Percentiles rank a stretch among this genome's conserved stretches.
phyloP scores from a whole-genome alignment of 2,329 filamentous ascomycete genomes.

The Phaeosphaeriaceae sp. region DNA sequence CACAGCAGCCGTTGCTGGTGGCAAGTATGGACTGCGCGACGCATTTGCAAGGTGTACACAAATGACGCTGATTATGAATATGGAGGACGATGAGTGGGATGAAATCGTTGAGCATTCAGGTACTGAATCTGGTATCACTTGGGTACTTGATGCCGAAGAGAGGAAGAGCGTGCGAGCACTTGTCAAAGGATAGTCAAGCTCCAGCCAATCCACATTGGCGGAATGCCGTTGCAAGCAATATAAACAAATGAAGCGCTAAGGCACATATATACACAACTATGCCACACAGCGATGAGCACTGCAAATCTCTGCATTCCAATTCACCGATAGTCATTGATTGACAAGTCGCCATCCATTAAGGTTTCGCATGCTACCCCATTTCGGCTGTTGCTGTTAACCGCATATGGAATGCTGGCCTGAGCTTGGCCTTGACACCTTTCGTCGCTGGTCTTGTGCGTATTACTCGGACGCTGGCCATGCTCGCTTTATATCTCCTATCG shows the following conservation, averaged over 20 bases:
- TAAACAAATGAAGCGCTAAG: constrained; percentile 10
- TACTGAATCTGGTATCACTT: constrained; percentile 67
- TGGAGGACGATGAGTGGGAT: constrained; percentile 97
- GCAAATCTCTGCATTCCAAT: not conserved
- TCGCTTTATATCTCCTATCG: not conserved
- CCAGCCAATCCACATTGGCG: not conserved
- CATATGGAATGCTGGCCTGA: too few relatives aligned
- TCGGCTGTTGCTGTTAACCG: too few relatives aligned
- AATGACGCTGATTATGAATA: constrained; percentile 85
- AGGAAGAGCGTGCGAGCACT: constrained; percentile 73
- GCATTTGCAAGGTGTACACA: constrained; percentile 77
- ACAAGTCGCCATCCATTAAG: not conserved
- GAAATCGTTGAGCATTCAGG: constrained; percentile 64
- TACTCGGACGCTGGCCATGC: not conserved
- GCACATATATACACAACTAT: too few relatives aligned
- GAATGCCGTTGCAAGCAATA: constrained; percentile 27
- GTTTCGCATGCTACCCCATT: too few relatives aligned
- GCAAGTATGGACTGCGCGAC: constrained; percentile 78
- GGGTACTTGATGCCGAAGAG: constrained; percentile 76
- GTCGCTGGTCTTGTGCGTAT: not conserved
- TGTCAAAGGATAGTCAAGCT: constrained; percentile 52
- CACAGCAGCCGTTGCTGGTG: constrained; percentile 65
- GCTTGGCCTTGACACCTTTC: constrained; percentile 16
- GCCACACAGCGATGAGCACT: too few relatives aligned
- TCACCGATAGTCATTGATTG: not conserved